Conservation (phyloP, 129 eudicot species). For the Apium graveolens region DNA sequence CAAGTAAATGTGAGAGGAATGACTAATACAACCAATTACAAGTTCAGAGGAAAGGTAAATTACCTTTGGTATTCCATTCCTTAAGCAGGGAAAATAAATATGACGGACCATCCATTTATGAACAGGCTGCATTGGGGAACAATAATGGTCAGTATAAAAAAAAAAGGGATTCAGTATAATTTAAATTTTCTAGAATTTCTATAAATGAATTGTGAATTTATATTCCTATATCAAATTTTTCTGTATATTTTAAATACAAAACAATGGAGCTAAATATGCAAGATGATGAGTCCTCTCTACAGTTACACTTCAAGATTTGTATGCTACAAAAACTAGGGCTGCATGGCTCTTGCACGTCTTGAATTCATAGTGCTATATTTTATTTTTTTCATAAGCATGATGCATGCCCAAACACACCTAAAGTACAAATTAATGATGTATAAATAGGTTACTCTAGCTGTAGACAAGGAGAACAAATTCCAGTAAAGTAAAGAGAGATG, state of each 20-base stretch:
- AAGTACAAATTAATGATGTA: background rate
- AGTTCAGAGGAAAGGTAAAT: background rate
- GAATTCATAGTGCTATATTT: background rate
- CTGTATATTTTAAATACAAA: background rate
- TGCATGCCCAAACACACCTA: background rate
- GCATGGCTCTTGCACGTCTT: background rate
- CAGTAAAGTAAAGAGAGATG: background rate
- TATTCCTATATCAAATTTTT: no score
- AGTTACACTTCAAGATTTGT: background rate
- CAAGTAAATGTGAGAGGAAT: background rate
- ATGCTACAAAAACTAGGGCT: background rate
- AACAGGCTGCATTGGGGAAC: constrained; percentile 61
- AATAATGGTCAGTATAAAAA: constrained; percentile 8
- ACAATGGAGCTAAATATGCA: background rate
- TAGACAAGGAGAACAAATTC: background rate
- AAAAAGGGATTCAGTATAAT: background rate
- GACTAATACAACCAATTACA: background rate
- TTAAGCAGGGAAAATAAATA: constrained; percentile 80
- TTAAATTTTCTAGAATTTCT: background rate
- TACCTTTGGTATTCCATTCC: constrained; percentile 94
- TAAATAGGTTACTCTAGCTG: background rate
- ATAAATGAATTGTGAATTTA: background rate
- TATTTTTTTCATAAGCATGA: background rate
- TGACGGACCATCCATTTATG: constrained; percentile 99
- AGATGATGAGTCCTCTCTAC: background rate